A percentile compares a stretch with the other conserved stretches of the same genome.
Conservation (phyloP, 2,329 filamentous ascomycete genomes). For the Ploettnerulaceae sp. region DNA sequence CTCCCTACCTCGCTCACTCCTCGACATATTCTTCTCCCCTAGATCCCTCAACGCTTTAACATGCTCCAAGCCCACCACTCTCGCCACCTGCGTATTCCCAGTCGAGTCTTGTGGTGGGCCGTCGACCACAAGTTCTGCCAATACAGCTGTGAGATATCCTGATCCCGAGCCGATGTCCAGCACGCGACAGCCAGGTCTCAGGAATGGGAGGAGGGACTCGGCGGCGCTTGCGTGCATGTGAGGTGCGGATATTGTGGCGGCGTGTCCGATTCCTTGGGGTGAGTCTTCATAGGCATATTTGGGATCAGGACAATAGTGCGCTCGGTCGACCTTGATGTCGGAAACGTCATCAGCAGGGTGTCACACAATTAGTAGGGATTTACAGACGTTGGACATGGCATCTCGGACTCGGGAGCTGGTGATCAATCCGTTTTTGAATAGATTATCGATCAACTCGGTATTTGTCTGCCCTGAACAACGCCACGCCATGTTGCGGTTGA, state of each 20-base stretch:
- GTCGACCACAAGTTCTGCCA: conserved; percentile 60
- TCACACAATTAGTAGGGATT: conserved; percentile 3
- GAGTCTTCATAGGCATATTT: conserved; percentile 65
- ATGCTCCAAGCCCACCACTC: conserved; percentile 71
- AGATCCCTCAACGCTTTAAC: conserved; percentile 59
- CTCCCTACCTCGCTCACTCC: conserved; percentile 51
- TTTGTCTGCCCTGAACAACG: conserved; percentile 74
- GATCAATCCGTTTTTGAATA: conserved; percentile 68
- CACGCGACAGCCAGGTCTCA: conserved; percentile 48
- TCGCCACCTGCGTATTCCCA: conserved; percentile 27
- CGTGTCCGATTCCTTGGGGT: conserved; percentile 62
- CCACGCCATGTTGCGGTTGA: conserved; percentile 81
- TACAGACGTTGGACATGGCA: conserved; percentile 68
- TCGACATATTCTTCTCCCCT: conserved; percentile 60
- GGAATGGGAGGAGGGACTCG: conserved; percentile 55
- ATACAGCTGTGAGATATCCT: conserved; percentile 81
- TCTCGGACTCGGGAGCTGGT: conserved; percentile 64
- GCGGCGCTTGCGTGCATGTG: conserved; percentile 67
- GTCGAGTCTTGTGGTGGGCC: neutral
- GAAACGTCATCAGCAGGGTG: conserved; percentile 13
- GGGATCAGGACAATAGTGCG: conserved; percentile 73
- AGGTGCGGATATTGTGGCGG: conserved; percentile 66
- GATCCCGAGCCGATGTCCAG: conserved; percentile 73
- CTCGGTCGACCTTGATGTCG: conserved; percentile 93
- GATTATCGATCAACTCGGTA: conserved; percentile 69